Evolutionary conservation across 306 rosid genomes (phyloP).

Genomic region (Prunus mume): DNA sequence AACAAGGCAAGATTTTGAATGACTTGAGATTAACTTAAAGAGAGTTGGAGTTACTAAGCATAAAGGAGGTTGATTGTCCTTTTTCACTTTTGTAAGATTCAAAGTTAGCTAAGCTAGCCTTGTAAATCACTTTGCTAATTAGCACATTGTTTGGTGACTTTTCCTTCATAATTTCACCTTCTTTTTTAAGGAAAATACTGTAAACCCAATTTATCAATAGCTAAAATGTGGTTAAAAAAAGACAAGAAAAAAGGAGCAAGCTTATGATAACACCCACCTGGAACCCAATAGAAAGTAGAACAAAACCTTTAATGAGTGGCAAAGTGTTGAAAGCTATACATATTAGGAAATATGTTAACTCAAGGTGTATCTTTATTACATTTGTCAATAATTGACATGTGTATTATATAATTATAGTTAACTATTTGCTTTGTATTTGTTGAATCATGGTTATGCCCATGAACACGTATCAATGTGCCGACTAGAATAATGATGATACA

Average conservation of each 20-base stretch:
- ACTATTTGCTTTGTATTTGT: no score
- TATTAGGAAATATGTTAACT: not conserved
- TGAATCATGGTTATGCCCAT: no score
- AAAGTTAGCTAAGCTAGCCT: constrained; percentile 18
- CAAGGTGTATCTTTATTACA: no score
- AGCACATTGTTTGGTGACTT: constrained; percentile 4
- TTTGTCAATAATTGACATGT: no score
- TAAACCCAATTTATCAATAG: not conserved
- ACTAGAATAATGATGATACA: no score
- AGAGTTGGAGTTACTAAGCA: constrained; percentile 17
- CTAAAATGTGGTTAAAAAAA: not conserved
- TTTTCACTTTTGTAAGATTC: constrained; percentile 16
- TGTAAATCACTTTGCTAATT: constrained; percentile 9
- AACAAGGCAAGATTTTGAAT: constrained; percentile 3
- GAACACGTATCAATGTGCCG: no score
- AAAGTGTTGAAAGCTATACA: not conserved
- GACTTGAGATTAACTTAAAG: constrained; percentile 26
- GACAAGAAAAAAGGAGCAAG: not conserved
- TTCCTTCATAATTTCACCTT: not conserved
- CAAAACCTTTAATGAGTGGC: not conserved
- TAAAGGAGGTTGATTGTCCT: constrained; percentile 9
- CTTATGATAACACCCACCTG: not conserved
- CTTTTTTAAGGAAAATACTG: no score
- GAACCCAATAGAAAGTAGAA: not conserved
- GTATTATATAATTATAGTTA: no score